Evolutionary conservation across 352 stramenopile genomes (phyloP), one percentile per base, ranked within the genome.

Genomic region (Phytophthora parvispora): DNA sequence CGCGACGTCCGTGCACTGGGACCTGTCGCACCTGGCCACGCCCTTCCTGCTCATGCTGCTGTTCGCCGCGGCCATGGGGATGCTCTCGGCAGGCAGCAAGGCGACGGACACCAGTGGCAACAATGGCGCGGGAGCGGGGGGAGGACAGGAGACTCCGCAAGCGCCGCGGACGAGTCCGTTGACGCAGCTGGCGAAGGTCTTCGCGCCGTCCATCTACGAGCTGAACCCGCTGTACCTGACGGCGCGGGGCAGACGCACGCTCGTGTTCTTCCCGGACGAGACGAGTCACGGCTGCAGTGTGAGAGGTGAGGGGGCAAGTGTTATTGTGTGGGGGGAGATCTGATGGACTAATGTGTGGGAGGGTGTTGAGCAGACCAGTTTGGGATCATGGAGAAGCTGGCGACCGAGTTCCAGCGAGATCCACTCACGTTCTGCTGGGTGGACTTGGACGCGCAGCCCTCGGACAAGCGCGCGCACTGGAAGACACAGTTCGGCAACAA

Each of bases 341-440:
- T 12, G 56, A 10, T 36, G 31, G 6, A 45, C 38, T 45, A 13
- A 45, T 13, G 10, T 13, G 38, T 6, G 7, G 16, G 24, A 42
- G 52, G n/a, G 29, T 49, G n/a, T 31, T 49, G 60, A 62, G 28
- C 45, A 95, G 87, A 93, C 20, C 89, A 96, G 72, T 91, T 93
- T 51, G 73, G 59, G 16, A 45, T 84, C 18, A 77, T 93, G 12
- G 86, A 94, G 49, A 90, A 84, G 31, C 71, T 93, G 1, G 82
- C 87, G 4, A 75, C 63, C 10, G 86, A 92, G 62, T 93, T 94
- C 60, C 78, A 81, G 25, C 80, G 74, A 28, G 89, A 96, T 60
- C 87, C 89, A 9, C 47, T 96, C 15, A 93, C 84, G 4, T 93
- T 94, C 60, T 93, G 81, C 59, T 96, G 89, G 89, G 50, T 90